Evolutionary conservation across 2,329 filamentous ascomycete genomes (phyloP).

Genomic region (Ilyonectria destructans): DNA sequence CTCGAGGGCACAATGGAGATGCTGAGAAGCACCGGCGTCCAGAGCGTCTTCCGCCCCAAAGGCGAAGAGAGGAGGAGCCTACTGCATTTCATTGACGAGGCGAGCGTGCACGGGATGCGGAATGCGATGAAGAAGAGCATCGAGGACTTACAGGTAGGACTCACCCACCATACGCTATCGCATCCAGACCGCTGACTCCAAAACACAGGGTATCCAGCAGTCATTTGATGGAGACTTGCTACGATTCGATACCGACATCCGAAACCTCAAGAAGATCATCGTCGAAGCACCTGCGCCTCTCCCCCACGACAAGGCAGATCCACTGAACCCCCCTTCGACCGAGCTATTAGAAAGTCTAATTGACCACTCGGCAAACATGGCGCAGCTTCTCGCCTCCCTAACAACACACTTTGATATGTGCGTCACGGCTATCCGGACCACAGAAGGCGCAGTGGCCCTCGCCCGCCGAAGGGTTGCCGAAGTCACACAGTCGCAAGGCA

Average conservation of each 20-base stretch:
- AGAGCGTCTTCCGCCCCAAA: slow-evolving; percentile 73
- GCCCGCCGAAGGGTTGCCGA: slow-evolving; percentile 80
- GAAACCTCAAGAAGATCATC: slow-evolving; percentile 74
- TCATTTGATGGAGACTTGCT: slow-evolving; percentile 84
- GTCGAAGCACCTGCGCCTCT: slow-evolving; percentile 57
- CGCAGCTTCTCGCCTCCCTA: slow-evolving; percentile 83
- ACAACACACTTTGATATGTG: slow-evolving; percentile 94
- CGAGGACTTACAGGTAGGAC: slow-evolving; percentile 76
- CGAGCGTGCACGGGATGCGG: slow-evolving; percentile 76
- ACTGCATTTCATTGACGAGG: slow-evolving; percentile 84
- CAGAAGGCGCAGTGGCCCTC: slow-evolving; percentile 83
- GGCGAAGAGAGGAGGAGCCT: slow-evolving; percentile 75
- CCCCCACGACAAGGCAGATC: slow-evolving; percentile 54
- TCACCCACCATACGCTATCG: slow-evolving; percentile 3
- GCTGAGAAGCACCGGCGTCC: slow-evolving; percentile 76
- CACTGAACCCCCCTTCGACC: slow-evolving; percentile 59
- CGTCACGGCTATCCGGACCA: slow-evolving; percentile 91
- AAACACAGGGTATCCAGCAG: slow-evolving; percentile 71
- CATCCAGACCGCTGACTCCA: slow-evolving; percentile 28
- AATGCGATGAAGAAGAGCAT: slow-evolving; percentile 80
- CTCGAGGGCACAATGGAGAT: slow-evolving; percentile 78
- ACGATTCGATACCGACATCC: slow-evolving; percentile 83
- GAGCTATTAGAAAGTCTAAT: slow-evolving; percentile 76
- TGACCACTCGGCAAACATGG: slow-evolving; percentile 85
- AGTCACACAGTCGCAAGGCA: slow-evolving; percentile 65